Conservation (phyloP, 2,329 filamentous ascomycete genomes). For the Phaeosphaeria sp. region DNA sequence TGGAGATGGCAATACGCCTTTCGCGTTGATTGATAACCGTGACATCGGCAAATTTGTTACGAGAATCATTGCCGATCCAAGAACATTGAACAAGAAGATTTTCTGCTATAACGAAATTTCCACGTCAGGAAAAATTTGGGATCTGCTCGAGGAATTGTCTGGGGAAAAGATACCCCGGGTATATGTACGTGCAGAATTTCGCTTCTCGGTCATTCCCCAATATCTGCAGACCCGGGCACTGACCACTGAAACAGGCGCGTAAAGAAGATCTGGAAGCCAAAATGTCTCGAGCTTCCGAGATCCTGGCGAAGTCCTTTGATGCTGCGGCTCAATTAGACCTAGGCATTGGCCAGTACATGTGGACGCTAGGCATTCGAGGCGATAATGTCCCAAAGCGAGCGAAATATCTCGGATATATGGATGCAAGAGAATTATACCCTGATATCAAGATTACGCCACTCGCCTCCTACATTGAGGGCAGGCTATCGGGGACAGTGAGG, state of each 20-base stretch:
- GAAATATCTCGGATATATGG: neutral
- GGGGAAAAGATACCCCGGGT: too few relatives aligned
- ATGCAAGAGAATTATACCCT: neutral
- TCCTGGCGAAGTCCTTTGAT: neutral
- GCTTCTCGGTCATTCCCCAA: too few relatives aligned
- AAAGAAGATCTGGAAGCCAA: neutral
- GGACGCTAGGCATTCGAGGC: neutral
- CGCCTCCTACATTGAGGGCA: neutral
- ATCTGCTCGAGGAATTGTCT: too few relatives aligned
- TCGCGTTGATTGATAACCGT: neutral
- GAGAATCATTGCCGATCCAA: slow-evolving; percentile 50
- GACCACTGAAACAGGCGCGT: too few relatives aligned
- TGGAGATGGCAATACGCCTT: neutral
- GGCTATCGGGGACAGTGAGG: neutral
- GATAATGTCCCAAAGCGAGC: neutral
- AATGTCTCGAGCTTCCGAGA: neutral
- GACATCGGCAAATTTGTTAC: neutral
- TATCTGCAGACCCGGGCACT: too few relatives aligned
- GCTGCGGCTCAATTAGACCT: neutral
- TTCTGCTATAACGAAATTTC: neutral
- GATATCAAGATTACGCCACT: neutral
- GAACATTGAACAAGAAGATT: slow-evolving; percentile 61
- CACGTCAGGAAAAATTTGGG: neutral
- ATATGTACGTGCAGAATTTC: too few relatives aligned
- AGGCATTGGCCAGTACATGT: neutral